Base-by-base conservation (phyloP, 495 filamentous ascomycete genomes). In the Lasiosphaeris hirsuta region DNA sequence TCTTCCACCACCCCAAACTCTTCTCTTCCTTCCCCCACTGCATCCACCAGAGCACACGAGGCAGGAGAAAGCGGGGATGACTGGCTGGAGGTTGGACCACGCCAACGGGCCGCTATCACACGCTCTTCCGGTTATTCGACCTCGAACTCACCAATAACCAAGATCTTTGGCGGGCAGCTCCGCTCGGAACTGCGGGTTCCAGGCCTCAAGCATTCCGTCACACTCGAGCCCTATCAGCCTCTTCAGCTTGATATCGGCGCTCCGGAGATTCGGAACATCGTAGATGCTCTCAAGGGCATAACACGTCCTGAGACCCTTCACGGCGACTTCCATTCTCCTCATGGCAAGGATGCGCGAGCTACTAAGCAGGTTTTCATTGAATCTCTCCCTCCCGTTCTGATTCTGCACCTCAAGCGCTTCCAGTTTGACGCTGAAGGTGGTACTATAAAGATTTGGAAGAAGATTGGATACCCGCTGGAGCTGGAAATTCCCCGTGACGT, bases 391-490 rank as follows among this genome's bases (percentile, higher is more conserved):
- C 90, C 92, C 13, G 90, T 97, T 14, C 83, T 98, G 3, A 94
- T 97, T 51, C 82, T 98, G 39, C 94, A 98, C 66, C 79, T 98
- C 9, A 98, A 98, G 72, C 90, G 95, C 10, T 98, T 98, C 79
- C 90, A 97, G 63, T 97, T 95, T 68, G 91, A 96, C 54, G 88
- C 85, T 63, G 79, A 84, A n/a, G 91, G 91, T 42, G 92, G 92
- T 10, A 95, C 92, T 0, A 89, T 96, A 65, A 98, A 98, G 73
- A 96, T 97, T 57, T 97, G 93, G 93, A 98, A 97, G 78, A 93
- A 92, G 73, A 79, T 98, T 62, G 93, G 90, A 37, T 97, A 98
- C 64, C 94, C 94, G 0, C 78, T 97, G 11, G 91, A 96, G 63
- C 81, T 97, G 38, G 94, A 96, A 68, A 90, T 98, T 60, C 94